phyloP scores from a whole-genome alignment of 768 basidiomycete genomes.

The Trametes coccinea region DNA sequence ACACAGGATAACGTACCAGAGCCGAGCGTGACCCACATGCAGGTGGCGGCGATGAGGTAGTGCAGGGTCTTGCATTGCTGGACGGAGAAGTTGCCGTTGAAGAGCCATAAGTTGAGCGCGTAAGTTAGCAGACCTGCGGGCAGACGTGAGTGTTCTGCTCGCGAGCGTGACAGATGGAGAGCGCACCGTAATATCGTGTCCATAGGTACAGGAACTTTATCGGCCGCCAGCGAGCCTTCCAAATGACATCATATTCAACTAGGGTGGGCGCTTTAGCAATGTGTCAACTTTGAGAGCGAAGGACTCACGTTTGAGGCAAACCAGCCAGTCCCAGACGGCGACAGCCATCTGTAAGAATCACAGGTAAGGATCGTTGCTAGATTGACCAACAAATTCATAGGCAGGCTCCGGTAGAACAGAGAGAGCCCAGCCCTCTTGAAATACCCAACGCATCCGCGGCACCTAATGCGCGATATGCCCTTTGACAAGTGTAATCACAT shows the following conservation, averaged over 20 bases:
- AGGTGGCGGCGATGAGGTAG: conserved; percentile 8
- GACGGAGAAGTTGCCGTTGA: conserved; percentile 10
- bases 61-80: conserved; percentile 11
- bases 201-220: conserved; percentile 11
- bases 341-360: conserved; percentile 1
- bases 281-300: neutral
- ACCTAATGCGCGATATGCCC: too few species aligned
- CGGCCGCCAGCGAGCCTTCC: conserved; percentile 8
- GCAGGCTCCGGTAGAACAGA: too few species aligned
- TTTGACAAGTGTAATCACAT: too few species aligned
- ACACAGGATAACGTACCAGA: neutral
- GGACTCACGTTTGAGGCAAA: conserved; percentile 1
- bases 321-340: conserved; percentile 14
- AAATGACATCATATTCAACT: conserved; percentile 12
- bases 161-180: neutral
- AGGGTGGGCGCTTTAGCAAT: too few species aligned
- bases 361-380: too few species aligned
- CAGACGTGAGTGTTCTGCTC: neutral
- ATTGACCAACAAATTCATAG: too few species aligned
- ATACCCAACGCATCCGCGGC: too few species aligned
- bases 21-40: conserved; percentile 15
- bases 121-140: neutral
- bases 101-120: conserved; percentile 10
- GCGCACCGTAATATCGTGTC: conserved; percentile 14
- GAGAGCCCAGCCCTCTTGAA: too few species aligned